These are phyloP conservation scores for Penicillium argentinense DNA, from an alignment of 495 filamentous ascomycete species.

Conservation along the genomic window DNA sequence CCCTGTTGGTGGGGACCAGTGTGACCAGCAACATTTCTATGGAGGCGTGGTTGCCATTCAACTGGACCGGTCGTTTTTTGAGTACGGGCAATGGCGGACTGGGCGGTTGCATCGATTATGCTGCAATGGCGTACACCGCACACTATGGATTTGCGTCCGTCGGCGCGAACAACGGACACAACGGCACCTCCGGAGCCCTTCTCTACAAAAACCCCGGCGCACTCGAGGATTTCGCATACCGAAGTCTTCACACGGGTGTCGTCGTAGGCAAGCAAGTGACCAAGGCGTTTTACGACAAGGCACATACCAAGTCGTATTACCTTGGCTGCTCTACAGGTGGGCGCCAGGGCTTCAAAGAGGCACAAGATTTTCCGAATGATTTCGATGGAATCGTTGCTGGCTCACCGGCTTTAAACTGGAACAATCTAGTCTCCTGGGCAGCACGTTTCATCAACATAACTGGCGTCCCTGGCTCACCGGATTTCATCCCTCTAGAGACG, in stretches of 20 bases:
- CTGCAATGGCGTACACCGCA: constrained; percentile 35
- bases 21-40: constrained; percentile 40
- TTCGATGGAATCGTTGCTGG: not conserved
- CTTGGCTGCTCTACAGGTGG: not conserved
- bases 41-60: constrained; percentile 52
- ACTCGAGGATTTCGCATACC: constrained; percentile 34
- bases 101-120: constrained; percentile 45
- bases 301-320: not conserved
- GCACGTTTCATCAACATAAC: no score
- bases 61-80: constrained; percentile 42
- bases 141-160: constrained; percentile 48
- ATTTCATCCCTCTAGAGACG: no score
- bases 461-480: no score
- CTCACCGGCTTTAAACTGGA: not conserved
- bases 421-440: no score
- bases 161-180: constrained; percentile 52
- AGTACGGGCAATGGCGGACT: constrained; percentile 50
- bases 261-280: not conserved
- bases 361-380: not conserved
- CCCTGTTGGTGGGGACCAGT: constrained; percentile 46
- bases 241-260: not conserved
- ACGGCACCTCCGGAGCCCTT: constrained; percentile 41
- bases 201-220: constrained; percentile 49
- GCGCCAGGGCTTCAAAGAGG: not conserved
- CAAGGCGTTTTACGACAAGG: not conserved